These are phyloP conservation scores for Dispira parvispora DNA, from an alignment of 192 early-diverging fungal species.

Conservation along the genomic window DNA sequence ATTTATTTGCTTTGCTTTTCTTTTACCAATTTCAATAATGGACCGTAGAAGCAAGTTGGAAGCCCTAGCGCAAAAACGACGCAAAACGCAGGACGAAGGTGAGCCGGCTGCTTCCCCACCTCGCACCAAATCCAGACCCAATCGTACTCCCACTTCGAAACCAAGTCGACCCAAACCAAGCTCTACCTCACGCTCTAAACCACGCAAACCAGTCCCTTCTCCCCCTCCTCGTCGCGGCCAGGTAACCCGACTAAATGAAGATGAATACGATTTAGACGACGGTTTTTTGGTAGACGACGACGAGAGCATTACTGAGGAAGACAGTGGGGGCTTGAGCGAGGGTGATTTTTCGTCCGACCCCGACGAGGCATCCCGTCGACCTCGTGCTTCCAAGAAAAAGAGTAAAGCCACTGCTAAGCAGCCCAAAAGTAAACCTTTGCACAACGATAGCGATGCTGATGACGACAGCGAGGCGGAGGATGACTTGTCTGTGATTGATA, in stretches of 20 bases:
- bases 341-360: too few species aligned
- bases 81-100: not conserved
- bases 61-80: slow-evolving; percentile 1
- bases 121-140: not conserved
- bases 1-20: too few species aligned
- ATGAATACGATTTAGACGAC: slow-evolving; percentile 6
- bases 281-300: slow-evolving; percentile 1
- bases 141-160: not conserved
- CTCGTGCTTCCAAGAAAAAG: too few species aligned
- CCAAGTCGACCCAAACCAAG: not conserved
- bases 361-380: too few species aligned
- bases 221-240: not conserved
- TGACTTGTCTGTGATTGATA: slow-evolving; percentile 3
- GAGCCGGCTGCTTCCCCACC: not conserved
- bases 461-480: slow-evolving; percentile 2
- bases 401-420: not conserved
- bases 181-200: not conserved
- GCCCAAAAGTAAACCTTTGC: not conserved
- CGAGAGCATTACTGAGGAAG: not conserved
- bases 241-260: not conserved
- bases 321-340: too few species aligned
- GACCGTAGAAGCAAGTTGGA: slow-evolving; percentile 2
- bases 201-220: not conserved
- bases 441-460: not conserved
- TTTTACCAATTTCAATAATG: not conserved